Conservation (phyloP, 202 grass and related monocot species). For the Zoysia matrella region DNA sequence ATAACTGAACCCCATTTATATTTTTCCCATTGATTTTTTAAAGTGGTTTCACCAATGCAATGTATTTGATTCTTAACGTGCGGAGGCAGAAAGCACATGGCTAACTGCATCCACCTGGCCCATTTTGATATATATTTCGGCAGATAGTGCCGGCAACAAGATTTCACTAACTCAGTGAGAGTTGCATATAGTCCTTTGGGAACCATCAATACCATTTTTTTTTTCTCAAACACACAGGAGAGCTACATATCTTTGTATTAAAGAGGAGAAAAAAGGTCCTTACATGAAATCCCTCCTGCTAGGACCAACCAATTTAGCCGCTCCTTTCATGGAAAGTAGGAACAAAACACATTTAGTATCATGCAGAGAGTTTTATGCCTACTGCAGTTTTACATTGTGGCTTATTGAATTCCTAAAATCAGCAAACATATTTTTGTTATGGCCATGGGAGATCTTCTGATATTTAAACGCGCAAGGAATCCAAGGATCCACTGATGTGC, state of each 20-base stretch:
- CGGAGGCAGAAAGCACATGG: neutral
- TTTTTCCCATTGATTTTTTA: neutral
- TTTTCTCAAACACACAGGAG: too few species aligned
- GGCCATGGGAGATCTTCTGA: neutral
- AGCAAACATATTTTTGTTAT: constrained; percentile 2
- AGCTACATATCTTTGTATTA: too few species aligned
- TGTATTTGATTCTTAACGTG: constrained; percentile 7
- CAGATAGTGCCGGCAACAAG: neutral
- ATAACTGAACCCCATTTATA: neutral
- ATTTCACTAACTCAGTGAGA: neutral
- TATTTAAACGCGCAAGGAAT: neutral
- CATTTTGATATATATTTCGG: neutral
- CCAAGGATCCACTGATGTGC: neutral
- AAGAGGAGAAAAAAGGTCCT: too few species aligned
- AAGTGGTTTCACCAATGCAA: constrained; percentile 11
- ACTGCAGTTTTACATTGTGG: neutral
- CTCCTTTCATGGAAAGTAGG: neutral
- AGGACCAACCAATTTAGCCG: too few species aligned
- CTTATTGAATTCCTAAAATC: constrained; percentile 13
- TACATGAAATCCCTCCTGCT: too few species aligned
- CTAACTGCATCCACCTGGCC: neutral
- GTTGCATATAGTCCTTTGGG: neutral
- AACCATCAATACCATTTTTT: neutral
- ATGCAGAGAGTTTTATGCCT: neutral
- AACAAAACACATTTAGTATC: neutral